Evolutionary conservation across 805 yeast genomes (phyloP).

Genomic region (Candida gorgasii): DNA sequence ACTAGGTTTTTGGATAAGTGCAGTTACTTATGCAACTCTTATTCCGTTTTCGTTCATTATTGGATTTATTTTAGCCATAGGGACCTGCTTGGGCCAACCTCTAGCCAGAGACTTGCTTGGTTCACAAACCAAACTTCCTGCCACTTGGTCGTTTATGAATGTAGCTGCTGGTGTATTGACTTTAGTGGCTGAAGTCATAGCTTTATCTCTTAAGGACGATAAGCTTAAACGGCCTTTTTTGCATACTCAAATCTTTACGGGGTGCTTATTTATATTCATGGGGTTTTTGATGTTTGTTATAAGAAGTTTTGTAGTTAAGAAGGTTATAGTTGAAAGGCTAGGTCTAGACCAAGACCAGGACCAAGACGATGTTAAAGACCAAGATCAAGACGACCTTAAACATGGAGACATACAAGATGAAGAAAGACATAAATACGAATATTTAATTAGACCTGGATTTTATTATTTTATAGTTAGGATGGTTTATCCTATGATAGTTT

Average conservation of each 20-base stretch:
- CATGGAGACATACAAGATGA: no score
- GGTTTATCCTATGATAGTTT: constrained; percentile 20
- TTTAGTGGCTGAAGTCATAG: constrained; percentile 55
- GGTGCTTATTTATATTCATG: constrained; percentile 41
- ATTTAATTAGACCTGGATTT: constrained; percentile 13
- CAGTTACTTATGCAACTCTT: constrained; percentile 30
- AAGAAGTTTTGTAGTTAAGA: constrained; percentile 53
- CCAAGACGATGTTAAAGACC: neutral
- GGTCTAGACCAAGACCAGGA: neutral
- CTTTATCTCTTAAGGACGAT: constrained; percentile 40
- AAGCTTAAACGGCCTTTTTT: constrained; percentile 41
- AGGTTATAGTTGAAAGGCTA: constrained; percentile 27
- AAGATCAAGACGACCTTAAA: neutral
- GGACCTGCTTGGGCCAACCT: constrained; percentile 26
- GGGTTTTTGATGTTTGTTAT: constrained; percentile 44
- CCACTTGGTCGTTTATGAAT: constrained; percentile 43
- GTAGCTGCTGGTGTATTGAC: constrained; percentile 32
- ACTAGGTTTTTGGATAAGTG: constrained; percentile 42
- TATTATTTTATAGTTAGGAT: constrained; percentile 17
- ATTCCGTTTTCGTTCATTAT: constrained; percentile 29
- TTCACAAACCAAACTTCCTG: constrained; percentile 25
- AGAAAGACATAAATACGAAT: constrained; percentile 21
- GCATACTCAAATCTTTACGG: constrained; percentile 64
- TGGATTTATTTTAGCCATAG: constrained; percentile 35
- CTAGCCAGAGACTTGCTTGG: constrained; percentile 26